Base-by-base conservation (phyloP, 2,329 filamentous ascomycete genomes). In the Ilyonectria sp. region DNA sequence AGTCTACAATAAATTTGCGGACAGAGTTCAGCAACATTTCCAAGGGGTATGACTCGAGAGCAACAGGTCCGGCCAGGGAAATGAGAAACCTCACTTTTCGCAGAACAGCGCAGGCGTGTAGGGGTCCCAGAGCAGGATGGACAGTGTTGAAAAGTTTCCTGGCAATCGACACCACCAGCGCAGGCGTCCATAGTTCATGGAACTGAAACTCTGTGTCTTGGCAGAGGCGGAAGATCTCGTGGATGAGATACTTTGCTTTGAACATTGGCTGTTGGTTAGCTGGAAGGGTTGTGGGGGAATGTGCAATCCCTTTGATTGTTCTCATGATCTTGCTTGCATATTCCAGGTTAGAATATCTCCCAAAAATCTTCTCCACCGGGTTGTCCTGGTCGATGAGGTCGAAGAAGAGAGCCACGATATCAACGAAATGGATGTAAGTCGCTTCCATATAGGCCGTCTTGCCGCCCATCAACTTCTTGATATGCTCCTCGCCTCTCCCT, bases 11-110 rank as follows among this genome's bases (percentile, higher is more conserved):
- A 71, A 94, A 97, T 0, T 91, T 90, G 10, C 92, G 87, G 21
- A 97, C 85, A 1, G 93, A 92, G 74, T 94, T 93, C 2, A 99
- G 85, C 0, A 97, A 86, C 93, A 98, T 96, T 79, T 99, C 94
- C 15, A 98, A 80, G 11, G 94, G 93, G 76, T 98, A 98, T 0
- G 92, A 93, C 46, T 89, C 84, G 26, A 92, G 85, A n/a, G 93
- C 93, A 57, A 91, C 86, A 1, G 89, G 79, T 0, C 94, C 94
- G 29, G 94, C 92, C 52, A 98, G 83, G 66, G 90, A 92, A 29
- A 98, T 87, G 17, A 98, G 82, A 9, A 98, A 88, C 37, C 94
- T 89, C 53, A 98, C 87, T 77, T 97, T 97, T 44, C 95, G 91
- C 58, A 99, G 87, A 4, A 97, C 90, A 2, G 94, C 92, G 77